Evolutionary conservation across 2,329 filamentous ascomycete genomes (phyloP), one percentile per base, ranked within the genome.

Genomic region (Akanthomyces lecanii): DNA sequence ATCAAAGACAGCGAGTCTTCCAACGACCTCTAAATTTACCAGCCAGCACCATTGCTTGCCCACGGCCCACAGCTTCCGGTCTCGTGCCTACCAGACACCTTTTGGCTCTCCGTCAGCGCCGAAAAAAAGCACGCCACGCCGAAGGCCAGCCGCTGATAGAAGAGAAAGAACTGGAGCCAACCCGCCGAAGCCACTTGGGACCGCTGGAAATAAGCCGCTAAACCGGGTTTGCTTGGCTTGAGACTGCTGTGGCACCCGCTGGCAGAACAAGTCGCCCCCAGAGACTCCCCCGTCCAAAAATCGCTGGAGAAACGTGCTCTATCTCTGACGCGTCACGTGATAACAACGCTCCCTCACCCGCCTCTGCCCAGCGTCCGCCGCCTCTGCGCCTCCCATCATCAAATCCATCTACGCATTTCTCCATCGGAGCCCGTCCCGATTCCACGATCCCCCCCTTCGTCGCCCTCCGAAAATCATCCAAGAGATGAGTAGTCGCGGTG

Each of bases 401-500:
- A 45, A 63, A 68, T 28, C 47, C 21, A 47, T 40, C 45, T 45
- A n/a, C 48, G 48, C 59, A 48, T 40, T 33, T 58, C 62, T 61
- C 62, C 62, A 51, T 57, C 62, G 51, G 62, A 63, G 48, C 62
- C 48, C 18, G 42, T 16, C 59, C 44, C 63, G 42, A 60, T 54
- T 52, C 54, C 51, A 61, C 47, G 40, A 63, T 21, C 21, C 38
- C 45, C 62, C 52, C 56, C 55, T 52, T 53, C 58, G 56, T 62
- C 64, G 59, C 61, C 61, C 53, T 62, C 55, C 48, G 57, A 65
- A 57, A 71, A 74, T 72, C 73, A 76, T 73, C 74, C 84, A 87
- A 92, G 89, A 87, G 88, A 96, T 96, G 92, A 96, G 89, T 92
- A 96, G 89, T 92, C 90, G 91, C 82, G 88, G 87, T 83, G 89